Conservation (phyloP, 2,329 filamentous ascomycete species). For the Aspergillus sp. region DNA sequence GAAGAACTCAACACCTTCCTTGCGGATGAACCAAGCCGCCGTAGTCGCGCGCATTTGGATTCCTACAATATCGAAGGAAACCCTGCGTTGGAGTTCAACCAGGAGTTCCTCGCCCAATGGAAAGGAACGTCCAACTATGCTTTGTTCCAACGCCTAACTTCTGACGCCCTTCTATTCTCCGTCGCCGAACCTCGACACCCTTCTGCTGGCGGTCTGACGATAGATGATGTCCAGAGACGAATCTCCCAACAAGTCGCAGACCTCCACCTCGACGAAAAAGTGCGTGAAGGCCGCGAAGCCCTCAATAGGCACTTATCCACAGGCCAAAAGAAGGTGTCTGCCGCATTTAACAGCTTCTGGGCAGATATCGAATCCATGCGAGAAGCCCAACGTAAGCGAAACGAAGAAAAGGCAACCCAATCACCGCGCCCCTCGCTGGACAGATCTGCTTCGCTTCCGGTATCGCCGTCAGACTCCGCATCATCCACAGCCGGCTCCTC, state of each 20-base stretch:
- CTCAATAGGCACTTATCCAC: conserved; percentile 87
- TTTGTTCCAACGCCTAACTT: conserved; percentile 75
- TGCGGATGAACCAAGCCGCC: conserved; percentile 43
- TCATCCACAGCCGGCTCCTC: conserved; percentile 20
- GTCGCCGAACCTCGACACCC: conserved; percentile 92
- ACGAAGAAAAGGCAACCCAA: conserved; percentile 34
- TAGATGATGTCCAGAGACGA: conserved; percentile 90
- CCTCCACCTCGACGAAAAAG: conserved; percentile 85
- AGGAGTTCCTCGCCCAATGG: conserved; percentile 87
- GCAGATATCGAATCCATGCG: conserved; percentile 82
- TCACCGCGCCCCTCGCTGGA: conserved; percentile 33
- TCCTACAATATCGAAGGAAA: conserved; percentile 71
- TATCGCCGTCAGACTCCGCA: conserved; percentile 27
- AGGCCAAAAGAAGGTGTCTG: conserved; percentile 83
- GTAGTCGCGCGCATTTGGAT: conserved; percentile 53
- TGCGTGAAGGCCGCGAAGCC: conserved; percentile 78
- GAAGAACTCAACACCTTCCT: conserved; percentile 58
- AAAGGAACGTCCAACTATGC: conserved; percentile 84
- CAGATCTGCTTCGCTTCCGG: conserved; percentile 24
- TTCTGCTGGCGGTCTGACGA: conserved; percentile 85
- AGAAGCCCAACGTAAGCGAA: conserved; percentile 65
- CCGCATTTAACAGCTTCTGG: conserved; percentile 84
- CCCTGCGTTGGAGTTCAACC: conserved; percentile 77
- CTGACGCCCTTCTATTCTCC: conserved; percentile 85
- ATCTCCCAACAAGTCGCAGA: conserved; percentile 91